Percentiles rank a stretch among this genome's conserved stretches.
These are phyloP conservation scores for Osmanthus fragrans DNA, from an alignment of 257 asterid species.

Conservation along the genomic window DNA sequence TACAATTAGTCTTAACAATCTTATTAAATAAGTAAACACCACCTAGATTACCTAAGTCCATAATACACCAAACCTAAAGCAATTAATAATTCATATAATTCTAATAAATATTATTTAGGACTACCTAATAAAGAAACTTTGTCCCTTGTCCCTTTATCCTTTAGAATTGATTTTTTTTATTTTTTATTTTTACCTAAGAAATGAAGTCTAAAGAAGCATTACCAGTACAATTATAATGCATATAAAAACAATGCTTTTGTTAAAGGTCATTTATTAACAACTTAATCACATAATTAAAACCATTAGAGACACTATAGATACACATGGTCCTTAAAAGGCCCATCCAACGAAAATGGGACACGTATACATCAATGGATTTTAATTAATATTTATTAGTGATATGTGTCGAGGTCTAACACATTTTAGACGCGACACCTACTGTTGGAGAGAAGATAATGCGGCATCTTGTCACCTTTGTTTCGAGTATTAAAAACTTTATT, in stretches of 20 bases:
- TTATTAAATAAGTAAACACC: background rate
- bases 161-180: background rate
- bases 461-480: no score
- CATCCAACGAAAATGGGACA: background rate
- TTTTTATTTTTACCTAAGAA: background rate
- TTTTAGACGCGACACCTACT: no score
- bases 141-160: background rate
- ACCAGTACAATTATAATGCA: no score
- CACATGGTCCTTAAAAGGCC: background rate
- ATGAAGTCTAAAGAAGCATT: background rate
- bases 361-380: background rate
- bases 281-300: background rate
- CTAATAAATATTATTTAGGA: background rate
- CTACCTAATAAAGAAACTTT: background rate
- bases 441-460: no score
- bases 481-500: background rate
- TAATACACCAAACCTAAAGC: background rate
- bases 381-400: no score
- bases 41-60: background rate
- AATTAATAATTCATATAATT: background rate
- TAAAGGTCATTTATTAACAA: background rate
- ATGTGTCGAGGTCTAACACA: no score
- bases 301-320: background rate
- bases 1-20: no score
- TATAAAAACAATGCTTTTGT: background rate